Conservation (phyloP, 2,329 filamentous ascomycete species). For the Sporothrix humicola region DNA sequence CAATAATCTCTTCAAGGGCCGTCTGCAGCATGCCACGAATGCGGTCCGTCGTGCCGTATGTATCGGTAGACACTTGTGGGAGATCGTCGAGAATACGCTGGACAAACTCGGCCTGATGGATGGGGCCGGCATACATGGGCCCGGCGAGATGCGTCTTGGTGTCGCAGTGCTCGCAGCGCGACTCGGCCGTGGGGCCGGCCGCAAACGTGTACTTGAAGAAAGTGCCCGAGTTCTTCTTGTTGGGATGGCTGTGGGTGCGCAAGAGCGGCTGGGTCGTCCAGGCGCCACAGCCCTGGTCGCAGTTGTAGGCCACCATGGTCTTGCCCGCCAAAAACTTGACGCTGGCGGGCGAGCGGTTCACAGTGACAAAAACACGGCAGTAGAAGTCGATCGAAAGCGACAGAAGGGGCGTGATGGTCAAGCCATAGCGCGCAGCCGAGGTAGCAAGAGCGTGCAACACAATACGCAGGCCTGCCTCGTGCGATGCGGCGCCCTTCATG, state of each 20-base stretch:
- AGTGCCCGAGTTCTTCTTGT: conserved; percentile 71
- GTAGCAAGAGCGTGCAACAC: conserved; percentile 82
- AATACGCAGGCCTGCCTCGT: conserved; percentile 86
- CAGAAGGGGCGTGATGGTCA: conserved; percentile 87
- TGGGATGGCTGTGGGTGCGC: conserved; percentile 67
- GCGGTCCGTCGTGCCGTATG: conserved; percentile 79
- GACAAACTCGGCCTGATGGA: conserved; percentile 86
- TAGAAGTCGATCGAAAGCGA: conserved; percentile 98
- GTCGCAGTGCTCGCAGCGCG: conserved; percentile 80
- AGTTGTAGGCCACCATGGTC: conserved; percentile 91
- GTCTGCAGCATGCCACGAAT: conserved; percentile 92
- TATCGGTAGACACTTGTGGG: conserved; percentile 66
- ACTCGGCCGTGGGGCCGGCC: conserved; percentile 69
- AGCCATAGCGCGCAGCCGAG: conserved; percentile 81
- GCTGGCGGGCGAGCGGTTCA: conserved; percentile 78
- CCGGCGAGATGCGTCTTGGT: conserved; percentile 85
- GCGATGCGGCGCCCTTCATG: conserved; percentile 81
- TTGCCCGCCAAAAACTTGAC: conserved; percentile 92
- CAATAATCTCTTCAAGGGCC: conserved; percentile 81
- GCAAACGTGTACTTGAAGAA: conserved; percentile 82
- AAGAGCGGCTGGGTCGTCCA: conserved; percentile 84
- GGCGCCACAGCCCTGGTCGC: conserved; percentile 87
- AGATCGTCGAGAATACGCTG: conserved; percentile 76
- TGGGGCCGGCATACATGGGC: conserved; percentile 90
- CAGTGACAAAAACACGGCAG: conserved; percentile 82